A percentile compares a stretch with the other conserved stretches of the same genome.
Evolutionary conservation across 2,329 filamentous ascomycete genomes (phyloP).

Genomic region (Stachybotrys echinatus): DNA sequence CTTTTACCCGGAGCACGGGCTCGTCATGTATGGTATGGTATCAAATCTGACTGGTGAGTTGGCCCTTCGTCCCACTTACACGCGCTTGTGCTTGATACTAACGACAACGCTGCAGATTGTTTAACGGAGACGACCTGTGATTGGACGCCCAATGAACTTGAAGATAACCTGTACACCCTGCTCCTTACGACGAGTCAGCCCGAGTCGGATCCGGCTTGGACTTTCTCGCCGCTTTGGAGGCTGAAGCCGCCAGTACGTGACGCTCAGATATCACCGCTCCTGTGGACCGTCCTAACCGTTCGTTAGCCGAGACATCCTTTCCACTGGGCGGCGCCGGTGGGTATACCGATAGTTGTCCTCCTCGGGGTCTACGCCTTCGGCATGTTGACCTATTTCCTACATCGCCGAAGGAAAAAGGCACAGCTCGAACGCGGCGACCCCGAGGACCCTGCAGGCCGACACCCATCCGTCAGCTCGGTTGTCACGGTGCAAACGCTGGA

Average conservation of each 20-base stretch:
- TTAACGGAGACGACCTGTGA: slow-evolving; percentile 15
- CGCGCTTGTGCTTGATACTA: not conserved
- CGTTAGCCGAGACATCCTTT: slow-evolving; percentile 14
- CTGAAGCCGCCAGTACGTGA: slow-evolving; percentile 15
- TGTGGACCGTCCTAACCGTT: not conserved
- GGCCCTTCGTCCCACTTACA: not conserved
- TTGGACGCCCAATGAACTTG: slow-evolving; percentile 22
- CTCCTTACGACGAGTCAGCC: slow-evolving; percentile 18
- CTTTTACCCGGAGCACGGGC: slow-evolving; percentile 22
- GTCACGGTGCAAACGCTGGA: slow-evolving; percentile 13
- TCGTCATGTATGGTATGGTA: slow-evolving; percentile 20
- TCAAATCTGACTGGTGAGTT: slow-evolving; percentile 24
- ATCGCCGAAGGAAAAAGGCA: slow-evolving; percentile 18
- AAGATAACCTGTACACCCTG: slow-evolving; percentile 20
- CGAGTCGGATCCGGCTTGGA: slow-evolving; percentile 17
- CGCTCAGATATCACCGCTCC: not conserved
- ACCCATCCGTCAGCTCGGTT: slow-evolving; percentile 16
- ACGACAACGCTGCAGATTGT: slow-evolving; percentile 13
- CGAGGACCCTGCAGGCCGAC: slow-evolving; percentile 10
- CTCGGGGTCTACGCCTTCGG: slow-evolving; percentile 20
- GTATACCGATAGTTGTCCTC: slow-evolving; percentile 22
- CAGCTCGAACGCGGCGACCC: slow-evolving; percentile 11
- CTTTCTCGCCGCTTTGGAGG: slow-evolving; percentile 25
- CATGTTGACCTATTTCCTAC: slow-evolving; percentile 19
- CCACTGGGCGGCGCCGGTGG: slow-evolving; percentile 20